Evolutionary conservation across 805 yeast genomes (phyloP).

Genomic region (Barnettozyma vustinii): DNA sequence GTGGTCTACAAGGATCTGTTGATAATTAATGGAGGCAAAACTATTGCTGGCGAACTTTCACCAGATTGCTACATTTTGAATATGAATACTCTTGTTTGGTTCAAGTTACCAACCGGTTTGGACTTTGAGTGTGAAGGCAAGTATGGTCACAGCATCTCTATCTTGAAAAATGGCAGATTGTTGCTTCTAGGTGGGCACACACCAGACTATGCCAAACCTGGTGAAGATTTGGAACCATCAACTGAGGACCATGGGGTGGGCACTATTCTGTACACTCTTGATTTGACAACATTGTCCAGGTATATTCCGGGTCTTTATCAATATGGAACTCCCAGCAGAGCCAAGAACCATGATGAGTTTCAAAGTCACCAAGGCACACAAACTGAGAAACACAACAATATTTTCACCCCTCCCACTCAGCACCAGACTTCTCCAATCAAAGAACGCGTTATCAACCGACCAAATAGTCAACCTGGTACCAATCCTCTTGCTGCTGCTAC

Average conservation of each 20-base stretch:
- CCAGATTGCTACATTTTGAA: conserved; percentile 71
- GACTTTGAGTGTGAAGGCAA: conserved; percentile 68
- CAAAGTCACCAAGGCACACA: conserved; percentile 12
- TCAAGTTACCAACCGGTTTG: conserved; percentile 45
- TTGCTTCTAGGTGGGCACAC: conserved; percentile 91
- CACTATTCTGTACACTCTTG: conserved; percentile 59
- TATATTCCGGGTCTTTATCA: conserved; percentile 33
- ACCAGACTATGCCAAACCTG: conserved; percentile 53
- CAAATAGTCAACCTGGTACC: not conserved
- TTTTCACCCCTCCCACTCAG: conserved; percentile 25
- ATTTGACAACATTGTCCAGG: conserved; percentile 34
- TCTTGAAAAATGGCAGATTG: conserved; percentile 60
- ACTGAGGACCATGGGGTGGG: conserved; percentile 50
- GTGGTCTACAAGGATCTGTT: conserved; percentile 71
- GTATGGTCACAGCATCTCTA: conserved; percentile 85
- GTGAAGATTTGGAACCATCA: conserved; percentile 47
- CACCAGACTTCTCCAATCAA: conserved; percentile 11
- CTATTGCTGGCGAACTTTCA: conserved; percentile 61
- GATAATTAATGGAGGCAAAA: conserved; percentile 88
- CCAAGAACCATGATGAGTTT: conserved; percentile 16
- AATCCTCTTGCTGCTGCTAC: conserved; percentile 7
- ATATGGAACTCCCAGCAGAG: conserved; percentile 31
- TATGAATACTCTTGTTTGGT: conserved; percentile 68
- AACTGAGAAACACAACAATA: conserved; percentile 10
- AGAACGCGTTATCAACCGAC: conserved; percentile 11